Conservation (phyloP, 148 eudicot genomes). For the Drosera capensis region DNA sequence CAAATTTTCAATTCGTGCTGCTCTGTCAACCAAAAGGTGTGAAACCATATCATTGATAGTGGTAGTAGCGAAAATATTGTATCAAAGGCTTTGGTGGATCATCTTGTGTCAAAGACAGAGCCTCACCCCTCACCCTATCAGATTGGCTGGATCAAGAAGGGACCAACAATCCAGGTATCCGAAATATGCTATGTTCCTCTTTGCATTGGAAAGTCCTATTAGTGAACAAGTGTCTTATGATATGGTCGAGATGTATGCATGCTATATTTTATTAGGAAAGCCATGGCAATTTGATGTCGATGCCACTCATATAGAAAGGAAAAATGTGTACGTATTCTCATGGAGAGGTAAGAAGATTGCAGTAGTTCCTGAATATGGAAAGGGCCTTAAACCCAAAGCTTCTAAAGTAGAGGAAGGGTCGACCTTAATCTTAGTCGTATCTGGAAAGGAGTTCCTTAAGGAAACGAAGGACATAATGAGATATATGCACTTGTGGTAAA, state of each 20-base stretch:
- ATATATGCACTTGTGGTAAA: too few species aligned
- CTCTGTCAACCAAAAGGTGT: background rate
- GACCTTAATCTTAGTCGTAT: too few species aligned
- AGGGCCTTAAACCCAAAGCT: too few species aligned
- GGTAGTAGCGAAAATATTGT: background rate
- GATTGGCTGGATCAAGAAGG: background rate
- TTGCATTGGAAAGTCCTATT: background rate
- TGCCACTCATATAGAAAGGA: background rate
- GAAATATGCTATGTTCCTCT: background rate
- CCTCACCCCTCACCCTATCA: background rate
- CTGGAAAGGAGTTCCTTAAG: too few species aligned
- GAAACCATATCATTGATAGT: background rate
- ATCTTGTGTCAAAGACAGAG: background rate
- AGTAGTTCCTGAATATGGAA: background rate
- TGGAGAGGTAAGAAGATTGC: background rate
- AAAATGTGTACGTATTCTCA: background rate
- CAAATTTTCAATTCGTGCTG: background rate
- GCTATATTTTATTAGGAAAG: background rate
- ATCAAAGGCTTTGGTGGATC: background rate
- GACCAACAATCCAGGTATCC: background rate
- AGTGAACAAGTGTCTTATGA: too few species aligned
- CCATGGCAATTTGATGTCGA: background rate
- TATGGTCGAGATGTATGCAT: background rate
- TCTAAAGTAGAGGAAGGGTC: too few species aligned
- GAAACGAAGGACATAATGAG: too few species aligned